These are phyloP conservation scores for Limonium bicolor DNA, from an alignment of 148 eudicot species.

Conservation along the genomic window DNA sequence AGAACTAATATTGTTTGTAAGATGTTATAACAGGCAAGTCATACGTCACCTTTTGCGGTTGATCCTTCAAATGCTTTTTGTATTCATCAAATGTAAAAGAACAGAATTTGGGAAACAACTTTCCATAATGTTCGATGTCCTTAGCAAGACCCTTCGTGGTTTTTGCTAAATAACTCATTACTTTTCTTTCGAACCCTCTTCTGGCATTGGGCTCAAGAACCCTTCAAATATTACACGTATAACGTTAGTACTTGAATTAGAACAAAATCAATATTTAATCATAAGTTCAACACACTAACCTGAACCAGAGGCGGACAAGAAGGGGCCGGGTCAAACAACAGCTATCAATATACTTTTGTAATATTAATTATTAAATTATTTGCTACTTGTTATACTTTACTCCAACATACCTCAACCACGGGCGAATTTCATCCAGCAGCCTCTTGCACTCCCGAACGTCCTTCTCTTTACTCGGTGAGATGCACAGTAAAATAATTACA, in stretches of 20 bases:
- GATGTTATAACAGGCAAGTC: not conserved
- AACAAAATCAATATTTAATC: not conserved
- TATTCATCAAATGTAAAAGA: constrained; percentile 30
- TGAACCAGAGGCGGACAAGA: too few species aligned
- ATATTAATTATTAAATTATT: too few species aligned
- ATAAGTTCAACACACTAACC: constrained; percentile 16
- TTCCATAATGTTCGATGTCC: constrained; percentile 19
- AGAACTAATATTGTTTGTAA: too few species aligned
- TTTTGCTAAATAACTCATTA: constrained; percentile 36
- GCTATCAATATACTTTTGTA: too few species aligned
- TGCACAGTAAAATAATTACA: constrained; percentile 38
- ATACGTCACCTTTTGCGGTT: constrained; percentile 34
- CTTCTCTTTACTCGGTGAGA: constrained; percentile 24
- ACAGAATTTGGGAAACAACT: constrained; percentile 30
- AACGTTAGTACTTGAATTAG: not conserved
- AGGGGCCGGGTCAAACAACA: too few species aligned
- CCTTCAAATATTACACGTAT: constrained; percentile 16
- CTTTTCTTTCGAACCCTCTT: constrained; percentile 34
- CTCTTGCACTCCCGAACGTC: constrained; percentile 26
- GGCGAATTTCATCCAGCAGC: constrained; percentile 29
- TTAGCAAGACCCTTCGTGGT: constrained; percentile 33
- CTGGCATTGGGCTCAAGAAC: constrained; percentile 31
- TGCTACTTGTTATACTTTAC: too few species aligned
- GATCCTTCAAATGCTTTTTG: constrained; percentile 33
- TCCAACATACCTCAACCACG: too few species aligned